Evolutionary conservation across 768 basidiomycete genomes (phyloP), one percentile per base, ranked within the genome.

Genomic region (Pholiota microspora): DNA sequence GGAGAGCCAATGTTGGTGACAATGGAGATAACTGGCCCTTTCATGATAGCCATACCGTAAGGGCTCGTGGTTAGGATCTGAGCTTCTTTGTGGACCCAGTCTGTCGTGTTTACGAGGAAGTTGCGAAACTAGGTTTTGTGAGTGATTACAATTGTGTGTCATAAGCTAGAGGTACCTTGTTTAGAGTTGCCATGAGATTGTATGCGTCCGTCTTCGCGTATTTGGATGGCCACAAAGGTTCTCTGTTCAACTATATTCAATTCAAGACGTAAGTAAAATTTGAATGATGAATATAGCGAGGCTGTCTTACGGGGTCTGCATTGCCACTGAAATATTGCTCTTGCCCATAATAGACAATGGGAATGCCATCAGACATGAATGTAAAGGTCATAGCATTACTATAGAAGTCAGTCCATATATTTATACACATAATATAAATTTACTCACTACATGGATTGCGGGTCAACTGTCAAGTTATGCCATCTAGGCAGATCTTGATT

Each of bases 341-440:
- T 69, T 89, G 88, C 1, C 90, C 89, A 56, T 89, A 89, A 66
- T 92, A 92, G 9, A 89, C 80, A 55, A 92, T 83, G 0, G 90
- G 89, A 59, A 90, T 89, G n/a, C 89, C 89, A 55, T 91, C 89
- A 46, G 81, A 80, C 81, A 91, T 83, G 68, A 88, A 91, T 54
- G 73, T 84, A 62, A 87, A 82, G 7, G 82, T 71, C 83, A 91
- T 84, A 12, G 88, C 86, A 66, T 91, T 91, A 62, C 84, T 86
- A 40, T 35, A 24, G 36, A 28, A 13, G 57, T 53, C 34, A 55
- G 15, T 25, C 36, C 23, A 13, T 16, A 42, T n/a, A n/a, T n/a
- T 29, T 13, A 28, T 27, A 38, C 45, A 18, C 24, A 25, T 40
- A 45, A 38, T 47, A 24, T 29, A 54, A 12, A 31, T 25, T 48